Evolutionary conservation across 2,329 filamentous ascomycete species (phyloP), one percentile per base, ranked within the genome.

Genomic region (Hypoxylon sp.): DNA sequence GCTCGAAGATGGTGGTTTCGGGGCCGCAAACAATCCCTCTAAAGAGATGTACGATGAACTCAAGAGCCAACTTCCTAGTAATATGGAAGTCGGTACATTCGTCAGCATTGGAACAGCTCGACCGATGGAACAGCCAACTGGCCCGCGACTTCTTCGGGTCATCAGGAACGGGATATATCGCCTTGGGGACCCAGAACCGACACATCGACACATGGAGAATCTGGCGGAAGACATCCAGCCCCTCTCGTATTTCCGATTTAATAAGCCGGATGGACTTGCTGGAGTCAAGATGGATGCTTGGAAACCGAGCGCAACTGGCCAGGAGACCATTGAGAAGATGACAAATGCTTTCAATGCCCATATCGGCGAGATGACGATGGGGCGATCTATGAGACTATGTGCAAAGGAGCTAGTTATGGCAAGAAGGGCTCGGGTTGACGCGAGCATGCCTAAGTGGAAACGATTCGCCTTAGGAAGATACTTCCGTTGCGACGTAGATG

Each of bases 41-140:
- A 14, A 22, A 5, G 54, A 61, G 31, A 49, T 71, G 31, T 30
- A 33, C 2, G n/a, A 56, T 3, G 69, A 71, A 31, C 42, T 69
- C 8, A 31, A 6, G 10, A 14, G 53, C 2, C 40, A 61, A 5
- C 2, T 51, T 3, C 35, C 51, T 6, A 42, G 8, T 4, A 37
- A 55, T 6, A 59, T 6, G 22, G 40, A 22, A 2, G 13, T 58
- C 1, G 40, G 59, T 37, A 62, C 59, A 2, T 46, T 72, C 10
- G 64, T 70, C 13, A 70, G 69, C 27, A 56, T 70, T 14, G 69
- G 67, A 6, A 70, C 64, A 6, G 69, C 66, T n/a, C 56, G 54
- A 6, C 61, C 66, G 1, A 48, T 6, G 17, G 30, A 22, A 37
- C 14, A 35, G 10, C 25, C 40, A 49, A 55, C 27, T 8, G 40